Evolutionary conservation across 2,329 filamentous ascomycete species (phyloP), one percentile per base, ranked within the genome.

Genomic region (Diaporthe longicolla): DNA sequence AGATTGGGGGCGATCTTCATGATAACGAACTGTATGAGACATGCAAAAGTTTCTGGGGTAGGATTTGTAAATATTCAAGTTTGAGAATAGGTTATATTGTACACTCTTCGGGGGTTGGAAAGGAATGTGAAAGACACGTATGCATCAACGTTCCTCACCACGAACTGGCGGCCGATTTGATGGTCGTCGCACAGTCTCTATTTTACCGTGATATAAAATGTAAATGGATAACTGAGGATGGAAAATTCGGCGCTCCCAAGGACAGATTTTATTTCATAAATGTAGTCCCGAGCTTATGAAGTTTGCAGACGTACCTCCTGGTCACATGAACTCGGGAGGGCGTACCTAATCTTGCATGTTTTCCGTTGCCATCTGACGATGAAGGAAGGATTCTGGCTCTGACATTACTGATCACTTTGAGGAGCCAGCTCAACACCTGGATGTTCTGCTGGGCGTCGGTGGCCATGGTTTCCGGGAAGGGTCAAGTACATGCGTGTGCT

Each of bases 1-100:
- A 50, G 48, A 54, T 15, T 40, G 9, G 63, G 63, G 21, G 8
- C 24, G 7, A 1, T 32, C 2, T 37, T 54, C 15, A 68, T 19
- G 61, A 65, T 65, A 32, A 65, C 13, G 61, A 65, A 65, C 1
- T 65, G 43, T 54, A 54, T 50, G 63, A 68, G 43, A 50, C 26
- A 65, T 24, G 43, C 37, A 54, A 37, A 40, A 26, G 32, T 52
- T 54, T 21, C 40, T 21, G 13, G 15, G 32, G 32, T 40, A 15
- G 4, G 8, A 5, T 26, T 37, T 54, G 63, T 68, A 68, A 15
- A 68, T 68, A 50, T 13, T 50, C 26, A 10, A 45, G 19, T 9
- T 29, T 2, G 15, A 32, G 59, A 1, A 17, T 4, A 10, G 40
- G 19, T 15, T 17, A 52, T 26, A 26, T 35, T 4, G 10, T 15